phyloP scores from a whole-genome alignment of 441 rosid species.

The Populus hybrid region DNA sequence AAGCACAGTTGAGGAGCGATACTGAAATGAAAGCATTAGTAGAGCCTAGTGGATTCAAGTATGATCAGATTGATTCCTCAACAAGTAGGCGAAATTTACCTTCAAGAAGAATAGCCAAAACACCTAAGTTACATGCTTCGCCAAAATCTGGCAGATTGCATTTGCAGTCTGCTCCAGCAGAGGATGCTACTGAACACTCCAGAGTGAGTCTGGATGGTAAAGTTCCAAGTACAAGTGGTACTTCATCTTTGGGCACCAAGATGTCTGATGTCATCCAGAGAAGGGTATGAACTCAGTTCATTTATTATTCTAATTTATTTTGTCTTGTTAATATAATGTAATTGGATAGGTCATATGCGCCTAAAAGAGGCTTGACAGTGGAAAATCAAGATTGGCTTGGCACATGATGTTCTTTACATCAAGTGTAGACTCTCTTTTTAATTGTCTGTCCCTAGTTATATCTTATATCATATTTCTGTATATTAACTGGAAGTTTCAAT shows the following conservation, averaged over 20 bases:
- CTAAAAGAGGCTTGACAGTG: not conserved
- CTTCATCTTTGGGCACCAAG: conserved; percentile 50
- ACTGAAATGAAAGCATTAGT: conserved; percentile 41
- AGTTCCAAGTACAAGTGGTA: conserved; percentile 46
- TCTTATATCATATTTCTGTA: not conserved
- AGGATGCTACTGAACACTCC: conserved; percentile 54
- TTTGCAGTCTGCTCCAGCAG: conserved; percentile 45
- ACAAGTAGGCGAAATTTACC: conserved; percentile 61
- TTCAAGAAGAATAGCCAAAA: conserved; percentile 61
- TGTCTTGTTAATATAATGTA: not conserved
- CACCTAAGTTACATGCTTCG: conserved; percentile 67
- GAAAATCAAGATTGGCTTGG: not conserved
- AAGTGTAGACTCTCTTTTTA: not conserved
- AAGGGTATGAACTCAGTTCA: conserved; percentile 53
- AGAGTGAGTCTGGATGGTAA: conserved; percentile 73
- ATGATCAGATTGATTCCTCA: conserved; percentile 66
- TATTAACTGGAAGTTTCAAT: conserved; percentile 17
- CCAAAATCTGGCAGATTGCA: conserved; percentile 69
- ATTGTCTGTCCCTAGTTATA: not conserved
- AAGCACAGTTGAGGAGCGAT: conserved; percentile 57
- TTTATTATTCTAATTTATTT: not conserved
- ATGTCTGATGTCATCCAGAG: conserved; percentile 84
- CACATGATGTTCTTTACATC: not conserved
- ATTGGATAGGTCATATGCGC: not conserved
- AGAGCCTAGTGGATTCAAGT: conserved; percentile 50